These are phyloP conservation scores for Colletotrichum lini DNA, from an alignment of 2,329 filamentous ascomycete species.

Conservation along the genomic window DNA sequence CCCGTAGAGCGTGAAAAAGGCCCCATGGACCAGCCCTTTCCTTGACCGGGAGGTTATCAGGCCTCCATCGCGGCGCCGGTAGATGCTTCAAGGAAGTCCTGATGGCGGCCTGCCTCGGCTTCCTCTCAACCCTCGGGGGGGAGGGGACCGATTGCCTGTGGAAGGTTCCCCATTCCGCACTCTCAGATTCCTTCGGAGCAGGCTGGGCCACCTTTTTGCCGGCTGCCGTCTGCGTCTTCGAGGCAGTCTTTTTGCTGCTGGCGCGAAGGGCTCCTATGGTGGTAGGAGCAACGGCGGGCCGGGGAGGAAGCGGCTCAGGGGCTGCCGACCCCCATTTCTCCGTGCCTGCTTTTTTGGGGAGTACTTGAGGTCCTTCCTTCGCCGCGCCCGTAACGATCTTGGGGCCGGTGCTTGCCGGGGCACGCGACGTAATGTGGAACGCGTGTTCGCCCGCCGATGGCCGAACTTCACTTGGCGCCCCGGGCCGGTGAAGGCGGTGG, in stretches of 20 bases:
- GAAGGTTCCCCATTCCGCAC: background rate
- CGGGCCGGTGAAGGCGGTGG: background rate
- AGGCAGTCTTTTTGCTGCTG: no score
- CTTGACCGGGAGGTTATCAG: background rate
- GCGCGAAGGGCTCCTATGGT: background rate
- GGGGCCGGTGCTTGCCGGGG: background rate
- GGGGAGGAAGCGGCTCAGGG: background rate
- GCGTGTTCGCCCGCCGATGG: background rate
- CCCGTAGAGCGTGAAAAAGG: no score
- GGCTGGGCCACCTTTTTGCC: no score
- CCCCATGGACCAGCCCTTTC: background rate
- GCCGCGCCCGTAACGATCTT: background rate
- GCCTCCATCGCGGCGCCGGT: constrained; percentile 4
- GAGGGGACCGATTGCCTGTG: background rate
- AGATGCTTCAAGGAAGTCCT: no score
- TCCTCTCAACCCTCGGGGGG: background rate
- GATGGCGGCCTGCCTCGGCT: background rate
- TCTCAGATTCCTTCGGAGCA: background rate
- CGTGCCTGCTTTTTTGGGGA: background rate
- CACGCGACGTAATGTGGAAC: background rate
- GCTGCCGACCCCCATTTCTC: background rate
- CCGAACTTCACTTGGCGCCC: background rate
- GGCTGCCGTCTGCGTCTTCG: background rate
- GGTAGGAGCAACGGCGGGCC: background rate
- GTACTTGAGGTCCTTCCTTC: background rate